Percentiles rank a stretch among this genome's conserved stretches.
These are phyloP conservation scores for Mrakia blollopis DNA, from an alignment of 768 basidiomycete genomes.

Conservation along the genomic window DNA sequence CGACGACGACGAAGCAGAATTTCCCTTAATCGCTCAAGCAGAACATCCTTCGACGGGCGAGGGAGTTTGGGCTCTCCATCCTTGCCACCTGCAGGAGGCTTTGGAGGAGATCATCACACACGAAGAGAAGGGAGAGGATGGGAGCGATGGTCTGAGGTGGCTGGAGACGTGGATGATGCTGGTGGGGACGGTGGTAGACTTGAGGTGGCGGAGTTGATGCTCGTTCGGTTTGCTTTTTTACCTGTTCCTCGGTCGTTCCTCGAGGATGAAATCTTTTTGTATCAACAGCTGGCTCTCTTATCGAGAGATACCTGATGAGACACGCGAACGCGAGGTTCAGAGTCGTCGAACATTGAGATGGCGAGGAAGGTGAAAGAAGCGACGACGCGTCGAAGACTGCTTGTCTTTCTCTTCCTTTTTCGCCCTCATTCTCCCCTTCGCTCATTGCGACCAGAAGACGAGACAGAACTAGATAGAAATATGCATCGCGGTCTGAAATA, in stretches of 20 bases:
- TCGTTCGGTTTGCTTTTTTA: neutral
- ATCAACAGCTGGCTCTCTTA: too few relatives aligned
- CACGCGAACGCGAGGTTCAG: too few relatives aligned
- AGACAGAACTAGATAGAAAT: too few relatives aligned
- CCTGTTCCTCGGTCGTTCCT: too few relatives aligned
- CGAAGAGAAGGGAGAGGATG: neutral
- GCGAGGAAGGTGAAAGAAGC: neutral
- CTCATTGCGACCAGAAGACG: neutral
- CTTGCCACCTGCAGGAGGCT: constrained; percentile 66
- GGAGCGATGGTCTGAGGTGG: constrained; percentile 32
- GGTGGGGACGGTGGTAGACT: constrained; percentile 59
- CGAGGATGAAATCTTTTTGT: neutral
- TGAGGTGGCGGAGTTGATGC: neutral
- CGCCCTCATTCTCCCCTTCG: neutral
- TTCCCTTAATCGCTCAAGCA: constrained; percentile 77
- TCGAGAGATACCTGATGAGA: too few relatives aligned
- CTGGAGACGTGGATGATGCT: constrained; percentile 73
- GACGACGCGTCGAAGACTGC: neutral
- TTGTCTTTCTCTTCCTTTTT: neutral
- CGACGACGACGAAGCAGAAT: constrained; percentile 42
- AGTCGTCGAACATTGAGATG: neutral
- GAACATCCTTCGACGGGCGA: constrained; percentile 74
- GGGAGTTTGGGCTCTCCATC: constrained; percentile 81
- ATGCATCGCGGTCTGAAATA: too few relatives aligned
- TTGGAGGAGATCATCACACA: constrained; percentile 62